Conservation (phyloP, 768 basidiomycete species). For the Hericium rajendrae region DNA sequence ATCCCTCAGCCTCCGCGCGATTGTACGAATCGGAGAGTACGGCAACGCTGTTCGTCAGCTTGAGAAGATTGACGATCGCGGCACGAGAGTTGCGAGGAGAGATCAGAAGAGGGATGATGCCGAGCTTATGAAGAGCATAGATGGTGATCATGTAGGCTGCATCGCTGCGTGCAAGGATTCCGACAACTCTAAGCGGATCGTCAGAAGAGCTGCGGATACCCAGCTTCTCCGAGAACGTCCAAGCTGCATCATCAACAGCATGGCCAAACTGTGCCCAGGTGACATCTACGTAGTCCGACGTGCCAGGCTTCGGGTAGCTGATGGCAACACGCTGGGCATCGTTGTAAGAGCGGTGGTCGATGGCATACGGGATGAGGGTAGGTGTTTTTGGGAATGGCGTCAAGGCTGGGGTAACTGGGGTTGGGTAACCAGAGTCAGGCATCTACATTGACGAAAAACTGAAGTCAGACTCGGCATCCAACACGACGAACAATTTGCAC, state of each 20-base stretch:
- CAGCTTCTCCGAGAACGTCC: neutral
- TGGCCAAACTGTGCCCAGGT: constrained; percentile 3
- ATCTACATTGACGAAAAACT: neutral
- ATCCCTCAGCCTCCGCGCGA: constrained; percentile 1
- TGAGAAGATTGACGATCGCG: constrained; percentile 4
- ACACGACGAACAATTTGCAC: no score
- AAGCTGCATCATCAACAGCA: constrained; percentile 1
- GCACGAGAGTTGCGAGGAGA: constrained; percentile 5
- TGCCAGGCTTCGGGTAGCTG: constrained; percentile 5
- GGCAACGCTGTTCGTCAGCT: constrained; percentile 1
- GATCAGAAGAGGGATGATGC: constrained; percentile 1
- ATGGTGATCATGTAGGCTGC: constrained; percentile 6
- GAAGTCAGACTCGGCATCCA: no score
- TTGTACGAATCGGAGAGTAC: constrained; percentile 4
- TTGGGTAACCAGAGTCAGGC: neutral
- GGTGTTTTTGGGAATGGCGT: constrained; percentile 2
- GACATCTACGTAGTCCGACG: constrained; percentile 1
- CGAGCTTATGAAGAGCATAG: constrained; percentile 5
- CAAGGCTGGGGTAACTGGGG: neutral
- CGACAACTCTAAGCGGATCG: constrained; percentile 3
- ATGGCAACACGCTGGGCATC: constrained; percentile 1
- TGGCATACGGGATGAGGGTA: constrained; percentile 1
- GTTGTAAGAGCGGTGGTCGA: constrained; percentile 5
- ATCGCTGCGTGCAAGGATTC: constrained; percentile 1
- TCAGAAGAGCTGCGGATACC: neutral